Evolutionary conservation across 2,329 filamentous ascomycete species (phyloP).

Genomic region (Aureobasidium pullulans): DNA sequence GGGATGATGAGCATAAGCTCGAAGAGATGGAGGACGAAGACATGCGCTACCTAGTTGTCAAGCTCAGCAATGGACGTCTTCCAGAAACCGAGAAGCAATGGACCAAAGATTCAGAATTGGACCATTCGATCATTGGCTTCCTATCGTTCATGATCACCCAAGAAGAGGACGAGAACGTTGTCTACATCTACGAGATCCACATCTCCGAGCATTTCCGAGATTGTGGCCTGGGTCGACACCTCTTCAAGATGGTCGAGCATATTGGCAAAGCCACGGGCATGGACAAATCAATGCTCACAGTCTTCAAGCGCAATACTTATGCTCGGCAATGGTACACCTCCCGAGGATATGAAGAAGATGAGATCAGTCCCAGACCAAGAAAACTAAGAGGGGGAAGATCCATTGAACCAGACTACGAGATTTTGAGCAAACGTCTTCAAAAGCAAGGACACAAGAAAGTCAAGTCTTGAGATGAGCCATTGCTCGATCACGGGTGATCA

Average conservation of each 20-base stretch:
- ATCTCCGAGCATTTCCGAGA: slow-evolving; percentile 47
- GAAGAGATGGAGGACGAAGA: slow-evolving; percentile 61
- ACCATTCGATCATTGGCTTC: slow-evolving; percentile 30
- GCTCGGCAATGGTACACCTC: slow-evolving; percentile 56
- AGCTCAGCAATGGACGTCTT: slow-evolving; percentile 21
- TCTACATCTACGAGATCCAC: slow-evolving; percentile 78
- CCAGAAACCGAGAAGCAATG: background rate
- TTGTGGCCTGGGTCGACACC: slow-evolving; percentile 48
- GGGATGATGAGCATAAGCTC: slow-evolving; percentile 55
- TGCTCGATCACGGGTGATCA: background rate
- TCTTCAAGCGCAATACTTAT: slow-evolving; percentile 54
- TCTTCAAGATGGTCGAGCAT: slow-evolving; percentile 51
- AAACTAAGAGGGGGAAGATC: slow-evolving; percentile 42
- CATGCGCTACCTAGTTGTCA: slow-evolving; percentile 61
- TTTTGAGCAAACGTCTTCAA: slow-evolving; percentile 39
- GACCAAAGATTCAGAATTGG: background rate
- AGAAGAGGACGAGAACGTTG: slow-evolving; percentile 56
- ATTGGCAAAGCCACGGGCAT: slow-evolving; percentile 50
- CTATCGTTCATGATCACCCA: slow-evolving; percentile 65
- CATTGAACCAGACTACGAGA: slow-evolving; percentile 45
- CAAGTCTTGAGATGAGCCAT: background rate
- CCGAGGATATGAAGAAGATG: slow-evolving; percentile 49
- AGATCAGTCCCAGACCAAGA: slow-evolving; percentile 44
- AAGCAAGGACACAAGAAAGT: background rate
- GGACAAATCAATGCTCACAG: slow-evolving; percentile 66